phyloP scores from a whole-genome alignment of 2,329 filamentous ascomycete genomes.

The Lachnellula occidentalis region DNA sequence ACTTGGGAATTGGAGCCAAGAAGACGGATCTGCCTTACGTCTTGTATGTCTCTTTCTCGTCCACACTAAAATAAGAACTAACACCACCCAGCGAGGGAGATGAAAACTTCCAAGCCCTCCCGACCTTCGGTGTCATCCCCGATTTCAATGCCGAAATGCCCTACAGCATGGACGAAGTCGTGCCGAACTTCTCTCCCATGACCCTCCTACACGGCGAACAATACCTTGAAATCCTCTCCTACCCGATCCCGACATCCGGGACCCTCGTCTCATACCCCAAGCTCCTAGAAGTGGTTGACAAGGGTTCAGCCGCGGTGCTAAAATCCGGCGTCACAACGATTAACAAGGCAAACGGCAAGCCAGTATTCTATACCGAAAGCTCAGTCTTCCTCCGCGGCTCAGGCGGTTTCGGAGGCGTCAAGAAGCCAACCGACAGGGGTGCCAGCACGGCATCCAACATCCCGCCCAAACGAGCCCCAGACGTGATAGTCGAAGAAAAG shows the following conservation, averaged over 20 bases:
- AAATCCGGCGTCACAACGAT: conserved; percentile 77
- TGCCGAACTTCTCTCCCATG: conserved; percentile 96
- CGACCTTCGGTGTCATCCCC: conserved; percentile 96
- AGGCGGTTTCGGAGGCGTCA: conserved; percentile 82
- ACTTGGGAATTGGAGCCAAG: conserved; percentile 89
- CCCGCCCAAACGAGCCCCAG: conserved; percentile 70
- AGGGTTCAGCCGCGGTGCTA: conserved; percentile 82
- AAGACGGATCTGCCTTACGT: conserved; percentile 80
- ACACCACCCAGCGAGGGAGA: conserved; percentile 57
- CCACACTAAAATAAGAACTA: not conserved
- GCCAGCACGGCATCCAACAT: conserved; percentile 74
- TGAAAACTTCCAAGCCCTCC: conserved; percentile 88
- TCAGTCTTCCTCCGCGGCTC: conserved; percentile 89
- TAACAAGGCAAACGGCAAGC: conserved; percentile 77
- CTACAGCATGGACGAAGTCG: conserved; percentile 73
- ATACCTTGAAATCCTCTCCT: conserved; percentile 90
- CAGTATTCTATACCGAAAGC: conserved; percentile 94
- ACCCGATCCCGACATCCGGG: conserved; percentile 80
- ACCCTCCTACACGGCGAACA: conserved; percentile 99
- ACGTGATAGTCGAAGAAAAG: conserved; percentile 76
- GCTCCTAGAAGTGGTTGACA: conserved; percentile 93
- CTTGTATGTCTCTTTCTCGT: conserved; percentile 46
- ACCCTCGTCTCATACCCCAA: conserved; percentile 70
- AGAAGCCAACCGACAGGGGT: conserved; percentile 72
- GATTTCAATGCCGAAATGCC: conserved; percentile 79